A percentile compares a stretch with the other conserved stretches of the same genome.
Evolutionary conservation across 1,139 yeast genomes (phyloP).

Genomic region (Torulaspora globosa): DNA sequence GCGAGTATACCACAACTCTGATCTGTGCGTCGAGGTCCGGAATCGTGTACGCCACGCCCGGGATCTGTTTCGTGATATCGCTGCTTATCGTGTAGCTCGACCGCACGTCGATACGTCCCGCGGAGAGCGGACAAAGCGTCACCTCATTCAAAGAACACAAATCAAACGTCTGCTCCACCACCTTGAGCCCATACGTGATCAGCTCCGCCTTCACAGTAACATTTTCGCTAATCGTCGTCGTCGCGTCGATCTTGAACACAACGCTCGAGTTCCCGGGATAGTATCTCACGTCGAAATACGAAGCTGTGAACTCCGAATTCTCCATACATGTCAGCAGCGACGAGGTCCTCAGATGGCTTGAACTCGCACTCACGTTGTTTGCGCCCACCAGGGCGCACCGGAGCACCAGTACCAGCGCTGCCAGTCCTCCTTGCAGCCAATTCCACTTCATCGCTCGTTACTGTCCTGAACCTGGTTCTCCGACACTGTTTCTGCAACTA

Average conservation of each 20-base stretch:
- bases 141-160: conserved; percentile 59
- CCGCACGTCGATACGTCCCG: conserved; percentile 79
- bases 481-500: too few relatives aligned
- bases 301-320: conserved; percentile 80
- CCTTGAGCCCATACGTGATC: conserved; percentile 79
- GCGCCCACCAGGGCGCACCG: conserved; percentile 2
- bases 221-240: conserved; percentile 73
- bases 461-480: too few relatives aligned
- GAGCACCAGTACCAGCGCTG: conserved; percentile 2
- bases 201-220: conserved; percentile 64
- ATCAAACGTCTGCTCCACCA: conserved; percentile 51
- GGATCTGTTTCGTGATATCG: conserved; percentile 52
- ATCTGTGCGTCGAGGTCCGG: conserved; percentile 96
- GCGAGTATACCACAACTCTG: conserved; percentile 59
- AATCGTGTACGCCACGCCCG: conserved; percentile 78
- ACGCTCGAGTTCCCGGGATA: conserved; percentile 63
- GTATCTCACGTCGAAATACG: conserved; percentile 73
- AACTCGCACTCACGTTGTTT: conserved; percentile 10
- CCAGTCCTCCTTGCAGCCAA: conserved; percentile 3
- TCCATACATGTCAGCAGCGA: conserved; percentile 95
- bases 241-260: conserved; percentile 66
- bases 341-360: conserved; percentile 42
- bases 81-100: conserved; percentile 47
- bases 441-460: background rate
- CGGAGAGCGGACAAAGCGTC: conserved; percentile 73